Evolutionary conservation across 805 yeast genomes (phyloP), one percentile per base, ranked within the genome.

Genomic region (Myxozyma geophila): DNA sequence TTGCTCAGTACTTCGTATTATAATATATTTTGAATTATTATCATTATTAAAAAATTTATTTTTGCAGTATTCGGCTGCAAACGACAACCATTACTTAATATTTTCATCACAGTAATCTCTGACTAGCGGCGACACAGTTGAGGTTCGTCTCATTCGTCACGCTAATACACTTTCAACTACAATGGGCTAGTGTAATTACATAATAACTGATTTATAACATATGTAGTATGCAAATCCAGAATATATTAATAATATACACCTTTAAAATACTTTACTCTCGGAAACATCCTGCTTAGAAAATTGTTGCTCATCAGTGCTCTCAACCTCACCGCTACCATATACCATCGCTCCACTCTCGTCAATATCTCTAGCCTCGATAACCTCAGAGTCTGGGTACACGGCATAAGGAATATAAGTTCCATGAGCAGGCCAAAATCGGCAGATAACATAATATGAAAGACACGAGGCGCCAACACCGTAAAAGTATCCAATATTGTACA

Each of bases 401-500:
- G 58, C 40, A 15, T 8, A 36, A 10, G 39, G 53, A 9, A 61
- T 17, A 50, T 56, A 48, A 1, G 64, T 60, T 23, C 39, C 61
- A 6, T 49, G 50, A n/a, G 47, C 47, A 9, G 67, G 67, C 60
- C 59, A 63, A 17, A 63, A 33, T 17, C 23, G 17, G 53, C 54
- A 55, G 0, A 63, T 39, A 28, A 56, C 15, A 8, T 43, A 57
- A 46, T 67, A 69, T 7, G 65, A 60, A 13, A 69, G 21, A 17
- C 39, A 36, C 7, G 72, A 54, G n/a, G 67, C 47, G 15, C 55
- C 59, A 37, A 63, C 58, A 2, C 72, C 70, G 36, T 69, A 70
- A 33, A 69, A 54, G 36, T 69, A 70, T 48, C 67, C 68, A 17
- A 70, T 58, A 47, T 66, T 66, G 58, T 70, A 70, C 33, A 70